A percentile compares a stretch with the other conserved stretches of the same genome.
phyloP scores from a whole-genome alignment of 1,284 basidiomycete species.

The Melampsora larici-populina region DNA sequence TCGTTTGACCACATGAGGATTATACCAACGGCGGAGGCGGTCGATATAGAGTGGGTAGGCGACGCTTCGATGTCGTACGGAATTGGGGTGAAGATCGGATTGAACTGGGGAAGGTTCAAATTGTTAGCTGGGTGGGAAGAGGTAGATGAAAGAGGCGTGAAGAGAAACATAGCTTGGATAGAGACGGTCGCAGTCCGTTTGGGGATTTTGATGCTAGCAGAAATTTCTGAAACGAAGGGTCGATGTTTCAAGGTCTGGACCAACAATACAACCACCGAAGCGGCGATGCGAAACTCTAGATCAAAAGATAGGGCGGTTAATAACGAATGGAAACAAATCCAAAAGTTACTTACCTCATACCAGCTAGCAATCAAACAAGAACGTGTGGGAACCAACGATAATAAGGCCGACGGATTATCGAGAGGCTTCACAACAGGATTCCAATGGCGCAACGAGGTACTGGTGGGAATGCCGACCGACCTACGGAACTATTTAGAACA shows the following conservation, averaged over 20 bases:
- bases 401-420: background rate
- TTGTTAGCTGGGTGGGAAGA: background rate
- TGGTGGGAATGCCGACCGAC: no score
- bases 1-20: background rate
- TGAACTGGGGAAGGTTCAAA: background rate
- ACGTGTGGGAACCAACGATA: background rate
- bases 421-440: background rate
- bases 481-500: no score
- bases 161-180: background rate
- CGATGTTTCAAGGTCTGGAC: background rate
- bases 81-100: background rate
- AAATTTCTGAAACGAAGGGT: no score
- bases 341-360: background rate
- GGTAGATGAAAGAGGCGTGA: background rate
- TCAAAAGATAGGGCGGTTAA: background rate
- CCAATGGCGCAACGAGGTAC: no score
- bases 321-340: no score
- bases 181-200: conserved; percentile 6
- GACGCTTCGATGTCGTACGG: conserved; percentile 10
- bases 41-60: conserved; percentile 3
- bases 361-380: background rate
- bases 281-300: background rate
- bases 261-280: conserved; percentile 1
- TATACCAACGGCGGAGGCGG: background rate
- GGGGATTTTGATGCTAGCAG: background rate